Percentiles rank a stretch among this genome's conserved stretches.
Evolutionary conservation across 1,284 basidiomycete genomes (phyloP).

Genomic region (Rhodofomes roseus): DNA sequence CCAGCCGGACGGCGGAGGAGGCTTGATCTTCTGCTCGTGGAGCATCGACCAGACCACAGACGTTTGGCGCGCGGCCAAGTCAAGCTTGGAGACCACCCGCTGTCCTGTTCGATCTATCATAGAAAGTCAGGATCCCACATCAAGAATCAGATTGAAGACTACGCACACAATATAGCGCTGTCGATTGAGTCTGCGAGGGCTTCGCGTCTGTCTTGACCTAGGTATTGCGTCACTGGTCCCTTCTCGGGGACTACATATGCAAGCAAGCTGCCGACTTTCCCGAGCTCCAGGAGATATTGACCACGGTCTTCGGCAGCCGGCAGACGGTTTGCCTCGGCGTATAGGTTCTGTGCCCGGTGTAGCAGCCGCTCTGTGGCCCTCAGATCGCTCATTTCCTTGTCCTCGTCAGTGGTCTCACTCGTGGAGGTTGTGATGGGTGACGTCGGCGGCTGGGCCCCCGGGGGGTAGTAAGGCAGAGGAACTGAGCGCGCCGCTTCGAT

Average conservation of each 20-base stretch:
- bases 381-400: conserved; percentile 25
- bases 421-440: conserved; percentile 8
- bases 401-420: conserved; percentile 16
- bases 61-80: conserved; percentile 59
- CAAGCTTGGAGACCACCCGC: conserved; percentile 55
- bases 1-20: conserved; percentile 39
- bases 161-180: conserved; percentile 76
- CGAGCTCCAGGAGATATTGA: conserved; percentile 65
- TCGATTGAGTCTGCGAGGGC: conserved; percentile 85
- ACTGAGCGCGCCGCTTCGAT: conserved; percentile 76
- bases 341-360: conserved; percentile 57
- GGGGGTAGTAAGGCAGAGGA: conserved; percentile 48
- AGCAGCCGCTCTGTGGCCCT: conserved; percentile 34
- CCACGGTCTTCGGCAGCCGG: conserved; percentile 48
- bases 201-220: conserved; percentile 70
- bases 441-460: conserved; percentile 14
- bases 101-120: conserved; percentile 45
- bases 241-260: conserved; percentile 74
- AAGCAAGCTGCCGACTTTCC: conserved; percentile 69
- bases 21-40: conserved; percentile 44
- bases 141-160: not conserved
- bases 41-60: conserved; percentile 52
- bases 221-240: conserved; percentile 64
- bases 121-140: not conserved
- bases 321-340: conserved; percentile 51